Evolutionary conservation across 148 eudicot genomes (phyloP).

Genomic region (Suaeda aralocaspica): DNA sequence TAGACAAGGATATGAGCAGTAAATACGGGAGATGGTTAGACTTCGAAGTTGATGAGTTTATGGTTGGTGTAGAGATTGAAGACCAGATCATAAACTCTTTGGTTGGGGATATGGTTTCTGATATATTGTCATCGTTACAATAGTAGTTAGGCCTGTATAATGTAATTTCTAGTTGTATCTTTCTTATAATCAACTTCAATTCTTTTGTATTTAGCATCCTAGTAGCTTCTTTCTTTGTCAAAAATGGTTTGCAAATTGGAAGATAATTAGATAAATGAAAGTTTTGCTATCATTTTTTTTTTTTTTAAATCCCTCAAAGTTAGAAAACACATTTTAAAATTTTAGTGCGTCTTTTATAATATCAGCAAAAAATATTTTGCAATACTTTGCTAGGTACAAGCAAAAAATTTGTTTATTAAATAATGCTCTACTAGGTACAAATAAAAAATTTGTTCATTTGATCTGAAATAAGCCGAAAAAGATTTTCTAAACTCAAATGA

Average conservation of each 20-base stretch:
- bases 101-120: constrained; percentile 66
- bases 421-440: too few relatives aligned
- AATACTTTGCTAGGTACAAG: too few relatives aligned
- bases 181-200: constrained; percentile 5
- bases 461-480: too few relatives aligned
- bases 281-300: too few relatives aligned
- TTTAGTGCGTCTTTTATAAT: too few relatives aligned
- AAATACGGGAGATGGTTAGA: constrained; percentile 75
- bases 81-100: constrained; percentile 52
- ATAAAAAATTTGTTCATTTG: too few relatives aligned
- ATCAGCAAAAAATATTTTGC: too few relatives aligned
- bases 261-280: not conserved
- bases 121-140: constrained; percentile 33
- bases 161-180: constrained; percentile 13
- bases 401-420: too few relatives aligned
- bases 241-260: constrained; percentile 1
- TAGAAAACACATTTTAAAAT: too few relatives aligned
- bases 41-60: constrained; percentile 62
- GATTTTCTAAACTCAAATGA: too few relatives aligned
- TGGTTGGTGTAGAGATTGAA: constrained; percentile 64
- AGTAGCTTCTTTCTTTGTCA: not conserved
- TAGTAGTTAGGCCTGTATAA: constrained; percentile 15
- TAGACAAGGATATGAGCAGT: constrained; percentile 92
- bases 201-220: constrained; percentile 12
- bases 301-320: too few relatives aligned